These are phyloP conservation scores for Mortierella sp. DNA, from an alignment of 371 early-diverging fungal genomes.

Conservation along the genomic window DNA sequence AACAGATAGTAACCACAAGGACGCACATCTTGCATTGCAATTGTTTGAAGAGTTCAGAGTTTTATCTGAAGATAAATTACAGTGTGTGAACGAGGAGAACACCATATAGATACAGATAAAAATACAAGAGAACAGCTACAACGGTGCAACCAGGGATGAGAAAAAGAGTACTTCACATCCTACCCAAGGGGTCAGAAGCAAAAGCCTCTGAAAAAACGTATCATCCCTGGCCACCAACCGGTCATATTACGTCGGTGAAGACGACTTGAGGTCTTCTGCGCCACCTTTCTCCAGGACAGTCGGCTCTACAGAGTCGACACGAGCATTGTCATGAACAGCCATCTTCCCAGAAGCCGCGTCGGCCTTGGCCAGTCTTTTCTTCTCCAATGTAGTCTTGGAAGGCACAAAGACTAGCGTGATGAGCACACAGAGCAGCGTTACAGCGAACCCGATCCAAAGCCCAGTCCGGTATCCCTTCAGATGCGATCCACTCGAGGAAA, in stretches of 20 bases:
- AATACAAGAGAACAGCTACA: slow-evolving; percentile 3
- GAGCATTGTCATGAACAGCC: background rate
- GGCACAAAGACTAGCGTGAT: slow-evolving; percentile 52
- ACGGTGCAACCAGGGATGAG: slow-evolving; percentile 4
- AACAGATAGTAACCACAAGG: no score
- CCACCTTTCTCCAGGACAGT: background rate
- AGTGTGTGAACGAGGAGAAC: slow-evolving; percentile 45
- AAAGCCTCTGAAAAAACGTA: slow-evolving; percentile 36
- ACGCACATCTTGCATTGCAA: background rate
- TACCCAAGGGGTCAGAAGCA: background rate
- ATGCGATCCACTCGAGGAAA: slow-evolving; percentile 26
- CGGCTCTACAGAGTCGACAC: background rate
- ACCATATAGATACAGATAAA: slow-evolving; percentile 17
- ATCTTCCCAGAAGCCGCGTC: slow-evolving; percentile 6
- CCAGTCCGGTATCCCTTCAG: slow-evolving; percentile 49
- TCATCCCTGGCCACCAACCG: slow-evolving; percentile 14
- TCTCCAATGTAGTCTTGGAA: slow-evolving; percentile 39
- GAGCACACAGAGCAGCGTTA: slow-evolving; percentile 44
- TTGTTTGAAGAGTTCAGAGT: background rate
- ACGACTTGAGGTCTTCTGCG: background rate
- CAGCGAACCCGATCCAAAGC: slow-evolving; percentile 48
- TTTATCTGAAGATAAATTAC: slow-evolving; percentile 13
- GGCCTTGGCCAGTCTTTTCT: slow-evolving; percentile 28
- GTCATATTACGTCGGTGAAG: background rate
- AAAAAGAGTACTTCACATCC: slow-evolving; percentile 7